Conservation (phyloP, 768 basidiomycete species). For the Tricholoma terreum region DNA sequence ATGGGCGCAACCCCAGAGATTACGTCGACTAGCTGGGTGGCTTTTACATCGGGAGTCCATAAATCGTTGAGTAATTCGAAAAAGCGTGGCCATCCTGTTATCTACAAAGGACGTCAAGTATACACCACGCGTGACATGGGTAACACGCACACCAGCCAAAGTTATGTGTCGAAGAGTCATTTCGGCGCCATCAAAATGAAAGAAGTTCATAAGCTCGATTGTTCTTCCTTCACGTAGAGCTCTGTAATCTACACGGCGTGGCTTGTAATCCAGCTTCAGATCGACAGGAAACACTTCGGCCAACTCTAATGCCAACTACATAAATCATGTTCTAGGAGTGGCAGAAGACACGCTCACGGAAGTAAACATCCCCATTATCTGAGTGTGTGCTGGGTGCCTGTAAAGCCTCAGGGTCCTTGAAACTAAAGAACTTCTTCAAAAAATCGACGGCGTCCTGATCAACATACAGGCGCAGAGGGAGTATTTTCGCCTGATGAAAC, state of each 20-base stretch:
- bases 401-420: constrained; percentile 58
- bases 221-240: constrained; percentile 88
- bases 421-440: constrained; percentile 93
- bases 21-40: constrained; percentile 95
- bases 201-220: constrained; percentile 99
- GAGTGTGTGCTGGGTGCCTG: constrained; percentile 30
- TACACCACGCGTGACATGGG: not conserved
- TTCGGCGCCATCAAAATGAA: constrained; percentile 98
- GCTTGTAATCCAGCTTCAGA: constrained; percentile 97
- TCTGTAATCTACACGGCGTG: constrained; percentile 91
- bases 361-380: constrained; percentile 56
- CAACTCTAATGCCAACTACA: constrained; percentile 52
- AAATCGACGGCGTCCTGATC: constrained; percentile 99
- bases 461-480: constrained; percentile 89
- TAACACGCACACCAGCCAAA: constrained; percentile 73
- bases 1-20: constrained; percentile 97
- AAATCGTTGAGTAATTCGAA: constrained; percentile 94
- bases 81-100: constrained; percentile 88
- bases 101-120: constrained; percentile 42
- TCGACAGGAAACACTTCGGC: constrained; percentile 95
- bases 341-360: constrained; percentile 51
- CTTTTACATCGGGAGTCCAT: constrained; percentile 99
- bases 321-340: not conserved
- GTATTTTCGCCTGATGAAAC: constrained; percentile 69
- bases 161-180: constrained; percentile 96